phyloP scores from a whole-genome alignment of 495 filamentous ascomycete species.

The Terfezia claveryi region DNA sequence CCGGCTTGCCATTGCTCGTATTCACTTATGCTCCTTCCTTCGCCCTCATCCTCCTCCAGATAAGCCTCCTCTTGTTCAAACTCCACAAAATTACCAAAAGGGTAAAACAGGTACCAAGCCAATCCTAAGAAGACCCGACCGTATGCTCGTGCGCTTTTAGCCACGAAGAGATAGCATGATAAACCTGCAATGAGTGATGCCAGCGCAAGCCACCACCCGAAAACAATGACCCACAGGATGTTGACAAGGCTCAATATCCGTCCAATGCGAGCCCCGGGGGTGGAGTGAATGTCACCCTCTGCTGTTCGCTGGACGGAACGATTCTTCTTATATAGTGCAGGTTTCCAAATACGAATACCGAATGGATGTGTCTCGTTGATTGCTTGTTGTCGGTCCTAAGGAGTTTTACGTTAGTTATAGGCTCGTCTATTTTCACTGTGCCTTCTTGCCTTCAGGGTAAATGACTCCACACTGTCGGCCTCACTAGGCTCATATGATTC shows the following conservation, averaged over 20 bases:
- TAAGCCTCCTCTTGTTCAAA: constrained; percentile 87
- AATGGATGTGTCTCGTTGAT: constrained; percentile 99
- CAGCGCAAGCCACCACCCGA: constrained; percentile 92
- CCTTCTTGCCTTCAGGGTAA: constrained; percentile 31
- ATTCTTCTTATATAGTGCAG: constrained; percentile 90
- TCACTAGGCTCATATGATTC: constrained; percentile 36
- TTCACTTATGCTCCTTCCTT: constrained; percentile 95
- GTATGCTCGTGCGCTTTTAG: constrained; percentile 63
- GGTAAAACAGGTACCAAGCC: constrained; percentile 73
- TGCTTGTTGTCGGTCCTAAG: constrained; percentile 58
- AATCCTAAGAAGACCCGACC: constrained; percentile 68
- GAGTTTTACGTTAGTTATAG: no score
- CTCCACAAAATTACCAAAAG: constrained; percentile 87
- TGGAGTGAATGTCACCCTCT: constrained; percentile 91
- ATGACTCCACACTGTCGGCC: constrained; percentile 43
- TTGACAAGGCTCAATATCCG: constrained; percentile 69
- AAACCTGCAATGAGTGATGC: constrained; percentile 49
- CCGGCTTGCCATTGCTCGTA: constrained; percentile 99
- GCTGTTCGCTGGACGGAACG: constrained; percentile 89
- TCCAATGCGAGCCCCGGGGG: constrained; percentile 72
- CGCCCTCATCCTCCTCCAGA: constrained; percentile 88
- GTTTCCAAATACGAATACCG: constrained; percentile 97
- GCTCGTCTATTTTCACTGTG: no score
- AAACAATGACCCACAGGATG: constrained; percentile 69
- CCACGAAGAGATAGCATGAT: constrained; percentile 59